These are phyloP conservation scores for Colletotrichum sojae DNA, from an alignment of 2,329 filamentous ascomycete species.

Conservation along the genomic window DNA sequence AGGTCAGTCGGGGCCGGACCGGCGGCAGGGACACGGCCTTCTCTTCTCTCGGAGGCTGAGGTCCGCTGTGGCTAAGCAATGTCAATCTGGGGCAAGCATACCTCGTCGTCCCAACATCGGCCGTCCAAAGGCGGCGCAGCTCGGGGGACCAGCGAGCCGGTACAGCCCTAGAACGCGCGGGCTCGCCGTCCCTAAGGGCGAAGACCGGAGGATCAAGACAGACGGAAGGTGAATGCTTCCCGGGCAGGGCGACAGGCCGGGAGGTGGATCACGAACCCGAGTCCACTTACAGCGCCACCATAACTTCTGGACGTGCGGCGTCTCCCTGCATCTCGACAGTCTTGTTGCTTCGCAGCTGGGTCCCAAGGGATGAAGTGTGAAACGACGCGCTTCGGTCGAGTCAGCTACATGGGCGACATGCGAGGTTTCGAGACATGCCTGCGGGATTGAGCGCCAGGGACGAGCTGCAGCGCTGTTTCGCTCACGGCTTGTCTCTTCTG, in stretches of 20 bases:
- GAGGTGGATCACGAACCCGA: neutral
- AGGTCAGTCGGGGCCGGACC: neutral
- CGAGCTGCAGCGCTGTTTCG: constrained; percentile 1
- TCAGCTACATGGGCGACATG: constrained; percentile 10
- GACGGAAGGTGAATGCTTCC: constrained; percentile 9
- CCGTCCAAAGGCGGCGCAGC: constrained; percentile 9
- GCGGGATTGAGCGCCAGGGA: constrained; percentile 18
- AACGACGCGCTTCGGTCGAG: constrained; percentile 5
- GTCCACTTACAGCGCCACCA: constrained; percentile 5
- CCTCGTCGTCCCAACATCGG: constrained; percentile 19
- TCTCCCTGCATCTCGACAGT: neutral
- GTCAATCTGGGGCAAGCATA: neutral
- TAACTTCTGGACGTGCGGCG: neutral
- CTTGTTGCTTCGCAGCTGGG: neutral
- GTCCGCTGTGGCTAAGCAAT: neutral
- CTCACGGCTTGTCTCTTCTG: neutral
- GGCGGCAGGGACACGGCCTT: neutral
- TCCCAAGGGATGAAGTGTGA: constrained; percentile 9
- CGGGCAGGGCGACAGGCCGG: neutral
- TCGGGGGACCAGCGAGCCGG: constrained; percentile 1
- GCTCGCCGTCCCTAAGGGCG: neutral
- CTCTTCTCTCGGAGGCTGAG: neutral
- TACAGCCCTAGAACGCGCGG: constrained; percentile 6
- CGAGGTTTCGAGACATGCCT: constrained; percentile 22
- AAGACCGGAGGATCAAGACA: neutral